Conservation (phyloP, 352 stramenopile species). For the Globisporangium heterothallicum region DNA sequence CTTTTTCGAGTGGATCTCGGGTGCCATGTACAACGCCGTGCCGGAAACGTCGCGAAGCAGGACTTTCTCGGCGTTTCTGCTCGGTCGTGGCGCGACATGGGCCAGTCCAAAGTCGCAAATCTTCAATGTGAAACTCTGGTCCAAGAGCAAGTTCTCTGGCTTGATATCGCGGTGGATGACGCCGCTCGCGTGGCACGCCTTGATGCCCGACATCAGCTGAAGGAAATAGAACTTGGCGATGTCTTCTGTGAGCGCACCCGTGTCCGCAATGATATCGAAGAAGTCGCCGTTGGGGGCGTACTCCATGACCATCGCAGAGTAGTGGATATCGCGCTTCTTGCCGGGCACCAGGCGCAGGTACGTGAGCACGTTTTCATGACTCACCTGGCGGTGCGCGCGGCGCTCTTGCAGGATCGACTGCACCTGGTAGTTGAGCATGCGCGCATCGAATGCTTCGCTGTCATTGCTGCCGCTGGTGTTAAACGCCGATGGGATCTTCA, state of each 20-base stretch:
- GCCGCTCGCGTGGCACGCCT: conserved; percentile 63
- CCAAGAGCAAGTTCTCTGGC: conserved; percentile 89
- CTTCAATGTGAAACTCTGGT: conserved; percentile 78
- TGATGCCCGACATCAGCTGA: conserved; percentile 65
- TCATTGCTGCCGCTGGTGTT: conserved; percentile 12
- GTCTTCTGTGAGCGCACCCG: conserved; percentile 48
- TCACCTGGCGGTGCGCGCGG: conserved; percentile 44
- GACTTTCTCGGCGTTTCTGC: conserved; percentile 25
- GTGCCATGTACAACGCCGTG: conserved; percentile 85
- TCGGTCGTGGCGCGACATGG: conserved; percentile 32
- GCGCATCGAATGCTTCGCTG: conserved; percentile 18
- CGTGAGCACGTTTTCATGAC: conserved; percentile 54
- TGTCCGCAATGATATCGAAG: conserved; percentile 78
- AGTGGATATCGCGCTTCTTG: conserved; percentile 35
- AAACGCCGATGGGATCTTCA: conserved; percentile 69
- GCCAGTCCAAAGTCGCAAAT: conserved; percentile 93
- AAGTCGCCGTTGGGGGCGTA: conserved; percentile 75
- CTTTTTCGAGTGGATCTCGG: conserved; percentile 57
- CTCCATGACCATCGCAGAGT: conserved; percentile 73
- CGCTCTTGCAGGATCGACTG: conserved; percentile 58
- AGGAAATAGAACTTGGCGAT: conserved; percentile 66
- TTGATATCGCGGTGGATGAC: conserved; percentile 88
- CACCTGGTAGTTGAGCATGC: conserved; percentile 56
- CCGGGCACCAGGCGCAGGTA: conserved; percentile 36
- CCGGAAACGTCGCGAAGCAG: conserved; percentile 59